A percentile compares a stretch with the other conserved stretches of the same genome.
These are phyloP conservation scores for Suillus placidus DNA, from an alignment of 768 basidiomycete species.

Conservation along the genomic window DNA sequence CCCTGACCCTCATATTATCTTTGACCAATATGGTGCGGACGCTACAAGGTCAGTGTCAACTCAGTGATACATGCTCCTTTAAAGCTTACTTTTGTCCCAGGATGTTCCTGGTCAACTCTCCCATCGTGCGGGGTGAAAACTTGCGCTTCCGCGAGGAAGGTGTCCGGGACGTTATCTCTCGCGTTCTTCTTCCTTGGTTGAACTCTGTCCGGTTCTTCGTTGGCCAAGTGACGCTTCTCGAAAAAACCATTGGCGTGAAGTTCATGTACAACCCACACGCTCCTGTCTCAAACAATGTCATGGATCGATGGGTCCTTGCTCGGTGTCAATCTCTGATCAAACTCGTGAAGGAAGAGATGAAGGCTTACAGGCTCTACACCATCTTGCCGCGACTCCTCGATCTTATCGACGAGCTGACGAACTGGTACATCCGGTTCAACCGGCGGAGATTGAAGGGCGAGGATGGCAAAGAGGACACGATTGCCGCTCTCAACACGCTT, in stretches of 20 bases:
- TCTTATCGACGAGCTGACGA: conserved; percentile 94
- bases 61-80: neutral
- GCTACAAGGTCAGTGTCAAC: conserved; percentile 69
- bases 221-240: conserved; percentile 86
- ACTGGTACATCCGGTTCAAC: conserved; percentile 99
- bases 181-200: conserved; percentile 97
- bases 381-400: conserved; percentile 94
- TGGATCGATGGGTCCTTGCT: conserved; percentile 98
- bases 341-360: conserved; percentile 93
- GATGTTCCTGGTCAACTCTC: conserved; percentile 99
- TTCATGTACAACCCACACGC: conserved; percentile 91
- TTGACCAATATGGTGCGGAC: conserved; percentile 93
- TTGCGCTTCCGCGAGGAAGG: conserved; percentile 98
- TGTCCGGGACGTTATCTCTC: conserved; percentile 93
- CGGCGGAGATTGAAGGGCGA: conserved; percentile 94
- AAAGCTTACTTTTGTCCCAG: conserved; percentile 40
- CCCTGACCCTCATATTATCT: conserved; percentile 90
- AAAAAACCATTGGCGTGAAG: conserved; percentile 74
- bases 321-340: conserved; percentile 96
- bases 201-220: conserved; percentile 99
- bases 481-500: conserved; percentile 88
- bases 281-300: conserved; percentile 84
- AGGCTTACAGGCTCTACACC: conserved; percentile 95
- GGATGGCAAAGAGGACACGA: conserved; percentile 85
- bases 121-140: conserved; percentile 97